These are phyloP conservation scores for Leccinum fuscescens DNA, from an alignment of 1,284 basidiomycete species.

Conservation along the genomic window DNA sequence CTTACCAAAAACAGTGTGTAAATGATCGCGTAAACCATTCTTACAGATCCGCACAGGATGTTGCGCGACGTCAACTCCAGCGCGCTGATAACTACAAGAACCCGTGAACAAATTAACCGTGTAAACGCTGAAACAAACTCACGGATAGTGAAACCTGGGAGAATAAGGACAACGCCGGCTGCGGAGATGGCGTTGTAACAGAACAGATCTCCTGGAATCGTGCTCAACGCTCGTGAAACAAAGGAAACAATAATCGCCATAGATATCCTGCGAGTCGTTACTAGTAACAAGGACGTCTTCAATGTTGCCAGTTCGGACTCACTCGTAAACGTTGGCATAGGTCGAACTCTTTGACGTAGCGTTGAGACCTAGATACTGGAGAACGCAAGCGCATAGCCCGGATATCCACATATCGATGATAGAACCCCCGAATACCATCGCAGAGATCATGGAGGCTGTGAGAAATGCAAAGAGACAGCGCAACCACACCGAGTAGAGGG, in stretches of 20 bases:
- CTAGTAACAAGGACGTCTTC: neutral
- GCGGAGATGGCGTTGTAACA: conserved; percentile 85
- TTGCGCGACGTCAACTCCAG: conserved; percentile 83
- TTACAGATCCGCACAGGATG: conserved; percentile 81
- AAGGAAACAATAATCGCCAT: conserved; percentile 83
- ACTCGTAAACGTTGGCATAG: conserved; percentile 91
- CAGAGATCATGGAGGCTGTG: conserved; percentile 75
- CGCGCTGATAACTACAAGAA: conserved; percentile 67
- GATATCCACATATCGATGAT: conserved; percentile 80
- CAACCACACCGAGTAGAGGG: conserved; percentile 59
- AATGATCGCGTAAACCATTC: conserved; percentile 86
- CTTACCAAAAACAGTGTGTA: conserved; percentile 79
- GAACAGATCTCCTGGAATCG: conserved; percentile 65
- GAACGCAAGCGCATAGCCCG: conserved; percentile 63
- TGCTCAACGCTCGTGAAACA: conserved; percentile 70
- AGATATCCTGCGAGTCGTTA: conserved; percentile 61
- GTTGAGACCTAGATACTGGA: conserved; percentile 76
- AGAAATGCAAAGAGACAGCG: conserved; percentile 73
- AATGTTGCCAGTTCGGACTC: conserved; percentile 31
- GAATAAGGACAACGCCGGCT: conserved; percentile 75
- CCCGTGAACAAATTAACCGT: conserved; percentile 13
- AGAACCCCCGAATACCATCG: conserved; percentile 79
- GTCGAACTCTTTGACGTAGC: conserved; percentile 77
- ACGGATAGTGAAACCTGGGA: conserved; percentile 80
- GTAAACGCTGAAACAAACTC: conserved; percentile 35